These are phyloP conservation scores for Wickerhamomyces sp. DNA, from an alignment of 1,139 yeast species.

Conservation along the genomic window DNA sequence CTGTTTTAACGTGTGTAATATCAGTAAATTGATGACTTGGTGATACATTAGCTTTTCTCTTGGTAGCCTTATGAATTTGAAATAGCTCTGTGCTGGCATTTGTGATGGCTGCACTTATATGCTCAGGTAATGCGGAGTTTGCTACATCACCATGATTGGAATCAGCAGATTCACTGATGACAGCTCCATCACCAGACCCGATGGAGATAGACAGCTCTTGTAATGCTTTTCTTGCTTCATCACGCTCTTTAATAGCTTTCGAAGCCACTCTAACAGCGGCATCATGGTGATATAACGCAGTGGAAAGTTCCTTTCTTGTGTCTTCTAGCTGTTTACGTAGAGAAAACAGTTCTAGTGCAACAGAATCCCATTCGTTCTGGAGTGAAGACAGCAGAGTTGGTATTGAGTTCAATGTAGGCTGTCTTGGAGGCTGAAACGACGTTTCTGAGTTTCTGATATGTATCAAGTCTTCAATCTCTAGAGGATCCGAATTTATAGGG, in stretches of 20 bases:
- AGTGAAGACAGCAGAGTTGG: slow-evolving; percentile 72
- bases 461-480: slow-evolving; percentile 57
- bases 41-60: slow-evolving; percentile 31
- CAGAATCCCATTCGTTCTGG: slow-evolving; percentile 88
- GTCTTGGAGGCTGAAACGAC: slow-evolving; percentile 40
- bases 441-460: slow-evolving; percentile 31
- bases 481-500: slow-evolving; percentile 66
- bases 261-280: slow-evolving; percentile 90
- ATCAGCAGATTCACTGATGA: slow-evolving; percentile 5
- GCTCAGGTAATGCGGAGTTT: slow-evolving; percentile 14
- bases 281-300: slow-evolving; percentile 79
- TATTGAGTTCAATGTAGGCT: slow-evolving; percentile 58
- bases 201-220: slow-evolving; percentile 21
- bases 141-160: slow-evolving; percentile 6
- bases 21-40: slow-evolving; percentile 11
- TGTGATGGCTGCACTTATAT: slow-evolving; percentile 27
- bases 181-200: slow-evolving; percentile 13
- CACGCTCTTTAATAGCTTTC: slow-evolving; percentile 64
- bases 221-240: slow-evolving; percentile 40
- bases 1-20: slow-evolving; percentile 1
- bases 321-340: slow-evolving; percentile 66
- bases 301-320: slow-evolving; percentile 68
- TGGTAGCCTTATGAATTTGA: slow-evolving; percentile 39
- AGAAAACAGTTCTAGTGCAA: slow-evolving; percentile 76
- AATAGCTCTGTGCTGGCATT: slow-evolving; percentile 38